Conservation (phyloP, 2,329 filamentous ascomycete genomes). For the Gnomoniopsis smithogilvyi region DNA sequence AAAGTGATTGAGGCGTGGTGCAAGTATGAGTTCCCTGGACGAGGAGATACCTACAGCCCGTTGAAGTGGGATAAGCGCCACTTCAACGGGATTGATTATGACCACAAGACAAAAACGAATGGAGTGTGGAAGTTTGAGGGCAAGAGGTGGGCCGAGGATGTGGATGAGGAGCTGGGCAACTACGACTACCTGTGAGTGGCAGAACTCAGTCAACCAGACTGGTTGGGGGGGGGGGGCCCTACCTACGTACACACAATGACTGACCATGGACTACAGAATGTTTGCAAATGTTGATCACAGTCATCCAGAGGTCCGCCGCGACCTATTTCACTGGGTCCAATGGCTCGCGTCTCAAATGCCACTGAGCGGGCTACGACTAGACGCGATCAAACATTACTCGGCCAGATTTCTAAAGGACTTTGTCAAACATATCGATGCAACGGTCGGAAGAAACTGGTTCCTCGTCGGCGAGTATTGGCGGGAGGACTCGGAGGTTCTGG, state of each 20-base stretch:
- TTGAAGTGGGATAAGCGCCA: conserved; percentile 66
- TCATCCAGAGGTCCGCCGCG: conserved; percentile 29
- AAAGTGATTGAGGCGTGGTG: conserved; percentile 67
- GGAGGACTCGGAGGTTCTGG: conserved; percentile 52
- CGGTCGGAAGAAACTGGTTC: conserved; percentile 51
- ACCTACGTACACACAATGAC: not conserved
- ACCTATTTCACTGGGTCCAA: conserved; percentile 30
- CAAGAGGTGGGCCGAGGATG: conserved; percentile 61
- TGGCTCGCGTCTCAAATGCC: conserved; percentile 29
- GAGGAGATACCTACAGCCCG: conserved; percentile 55
- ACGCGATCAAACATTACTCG: conserved; percentile 35
- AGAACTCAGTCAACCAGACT: not conserved
- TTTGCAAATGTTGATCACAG: conserved; percentile 32
- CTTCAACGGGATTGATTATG: conserved; percentile 67
- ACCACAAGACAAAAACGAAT: conserved; percentile 50
- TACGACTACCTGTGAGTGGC: conserved; percentile 40
- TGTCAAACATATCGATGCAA: conserved; percentile 23
- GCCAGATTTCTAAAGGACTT: conserved; percentile 29
- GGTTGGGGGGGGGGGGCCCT: too few relatives aligned
- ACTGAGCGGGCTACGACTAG: conserved; percentile 31
- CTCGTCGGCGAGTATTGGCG: conserved; percentile 70
- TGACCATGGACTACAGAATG: conserved; percentile 24
- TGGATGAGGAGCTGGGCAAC: conserved; percentile 58
- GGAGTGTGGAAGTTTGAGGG: conserved; percentile 63
- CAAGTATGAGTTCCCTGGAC: conserved; percentile 62